Conservation (phyloP, 208 protist genomes). For the Trypanosoma mega region DNA sequence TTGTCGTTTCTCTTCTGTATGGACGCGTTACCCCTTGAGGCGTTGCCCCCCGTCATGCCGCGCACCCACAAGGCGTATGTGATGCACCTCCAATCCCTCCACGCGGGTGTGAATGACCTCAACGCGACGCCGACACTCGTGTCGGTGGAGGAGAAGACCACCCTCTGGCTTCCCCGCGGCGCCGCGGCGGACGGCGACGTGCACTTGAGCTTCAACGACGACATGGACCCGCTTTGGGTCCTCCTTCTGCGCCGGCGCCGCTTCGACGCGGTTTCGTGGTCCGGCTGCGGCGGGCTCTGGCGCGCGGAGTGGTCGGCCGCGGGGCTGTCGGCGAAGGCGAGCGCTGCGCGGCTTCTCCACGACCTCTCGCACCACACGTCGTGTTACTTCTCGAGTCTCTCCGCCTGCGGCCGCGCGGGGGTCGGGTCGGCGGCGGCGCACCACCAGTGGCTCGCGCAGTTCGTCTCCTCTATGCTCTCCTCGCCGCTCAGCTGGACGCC, state of each 20-base stretch:
- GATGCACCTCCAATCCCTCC: slow-evolving; percentile 53
- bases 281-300: slow-evolving; percentile 78
- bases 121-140: slow-evolving; percentile 43
- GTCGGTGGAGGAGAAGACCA: slow-evolving; percentile 43
- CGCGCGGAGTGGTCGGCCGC: slow-evolving; percentile 55
- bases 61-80: slow-evolving; percentile 37
- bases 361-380: slow-evolving; percentile 68
- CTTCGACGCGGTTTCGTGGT: slow-evolving; percentile 65
- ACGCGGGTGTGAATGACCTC: slow-evolving; percentile 32
- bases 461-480: slow-evolving; percentile 78
- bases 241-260: slow-evolving; percentile 50
- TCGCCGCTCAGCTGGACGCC: slow-evolving; percentile 73
- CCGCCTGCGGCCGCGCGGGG: slow-evolving; percentile 57
- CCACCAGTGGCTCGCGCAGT: slow-evolving; percentile 74
- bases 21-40: too few species aligned
- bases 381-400: slow-evolving; percentile 68
- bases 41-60: slow-evolving; percentile 26
- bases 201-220: slow-evolving; percentile 58
- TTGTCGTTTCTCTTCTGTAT: not conserved
- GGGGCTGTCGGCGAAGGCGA: slow-evolving; percentile 17
- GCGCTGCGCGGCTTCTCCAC: slow-evolving; percentile 31
- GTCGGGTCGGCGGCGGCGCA: not conserved
- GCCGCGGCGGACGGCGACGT: slow-evolving; percentile 26
- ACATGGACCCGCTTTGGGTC: slow-evolving; percentile 78
- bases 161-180: slow-evolving; percentile 26